A percentile compares a stretch with the other conserved stretches of the same genome.
Conservation (phyloP, 257 asterid species). For the Lantana camara region DNA sequence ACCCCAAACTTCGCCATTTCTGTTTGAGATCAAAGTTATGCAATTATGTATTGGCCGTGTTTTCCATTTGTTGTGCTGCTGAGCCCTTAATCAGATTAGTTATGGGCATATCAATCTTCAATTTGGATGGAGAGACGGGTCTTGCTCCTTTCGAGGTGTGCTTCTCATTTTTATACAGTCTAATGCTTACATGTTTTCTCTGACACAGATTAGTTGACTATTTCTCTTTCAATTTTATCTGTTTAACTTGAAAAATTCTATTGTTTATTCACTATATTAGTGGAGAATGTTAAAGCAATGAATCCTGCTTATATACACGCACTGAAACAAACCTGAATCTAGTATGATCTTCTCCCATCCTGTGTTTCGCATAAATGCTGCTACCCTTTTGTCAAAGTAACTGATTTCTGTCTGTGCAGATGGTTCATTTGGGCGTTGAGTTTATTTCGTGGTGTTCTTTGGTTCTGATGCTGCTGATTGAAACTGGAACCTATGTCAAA, state of each 20-base stretch:
- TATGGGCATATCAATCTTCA: slow-evolving; percentile 63
- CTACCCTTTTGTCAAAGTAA: slow-evolving; percentile 4
- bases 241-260: neutral
- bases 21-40: slow-evolving; percentile 58
- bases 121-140: slow-evolving; percentile 50
- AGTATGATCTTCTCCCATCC: slow-evolving; percentile 6
- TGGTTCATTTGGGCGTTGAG: slow-evolving; percentile 62
- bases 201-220: neutral
- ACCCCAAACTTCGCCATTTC: slow-evolving; percentile 45
- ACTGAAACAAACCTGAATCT: neutral
- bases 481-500: slow-evolving; percentile 66
- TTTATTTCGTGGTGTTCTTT: slow-evolving; percentile 72
- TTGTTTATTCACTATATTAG: neutral
- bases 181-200: neutral
- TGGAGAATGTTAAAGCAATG: no score
- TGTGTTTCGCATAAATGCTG: slow-evolving; percentile 11
- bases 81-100: slow-evolving; percentile 67
- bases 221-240: neutral
- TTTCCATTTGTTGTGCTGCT: slow-evolving; percentile 65
- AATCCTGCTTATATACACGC: neutral
- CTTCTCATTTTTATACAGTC: slow-evolving; percentile 13
- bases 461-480: slow-evolving; percentile 60
- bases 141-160: slow-evolving; percentile 84
- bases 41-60: slow-evolving; percentile 54
- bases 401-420: slow-evolving; percentile 48